Evolutionary conservation across 352 stramenopile genomes (phyloP).

Genomic region (Elongisporangium undulatum): DNA sequence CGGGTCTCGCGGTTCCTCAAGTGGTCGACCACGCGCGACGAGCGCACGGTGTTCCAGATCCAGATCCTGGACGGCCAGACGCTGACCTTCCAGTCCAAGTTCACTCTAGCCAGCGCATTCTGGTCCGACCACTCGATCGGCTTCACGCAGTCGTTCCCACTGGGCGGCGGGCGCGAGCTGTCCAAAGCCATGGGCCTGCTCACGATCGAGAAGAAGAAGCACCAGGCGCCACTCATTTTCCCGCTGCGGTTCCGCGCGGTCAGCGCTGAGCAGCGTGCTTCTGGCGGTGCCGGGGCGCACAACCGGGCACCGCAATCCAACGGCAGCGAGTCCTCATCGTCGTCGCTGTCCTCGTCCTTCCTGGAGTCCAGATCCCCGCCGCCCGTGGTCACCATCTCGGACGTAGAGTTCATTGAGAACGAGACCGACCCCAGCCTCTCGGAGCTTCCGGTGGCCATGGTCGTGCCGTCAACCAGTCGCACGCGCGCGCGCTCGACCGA

Average conservation of each 20-base stretch:
- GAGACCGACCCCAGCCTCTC: conserved; percentile 31
- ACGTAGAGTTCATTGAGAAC: conserved; percentile 22
- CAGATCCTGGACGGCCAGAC: conserved; percentile 49
- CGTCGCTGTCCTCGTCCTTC: neutral
- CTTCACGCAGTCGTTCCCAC: conserved; percentile 50
- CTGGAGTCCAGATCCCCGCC: neutral
- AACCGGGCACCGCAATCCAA: neutral
- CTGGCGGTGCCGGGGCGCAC: conserved; percentile 8
- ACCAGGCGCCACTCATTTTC: conserved; percentile 52
- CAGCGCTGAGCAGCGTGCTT: conserved; percentile 19
- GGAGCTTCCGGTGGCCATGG: neutral
- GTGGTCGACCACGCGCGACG: conserved; percentile 48
- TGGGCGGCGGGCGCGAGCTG: conserved; percentile 40
- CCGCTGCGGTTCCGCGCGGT: conserved; percentile 54
- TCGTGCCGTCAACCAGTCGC: neutral
- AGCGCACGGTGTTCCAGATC: conserved; percentile 62
- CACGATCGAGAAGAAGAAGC: conserved; percentile 66
- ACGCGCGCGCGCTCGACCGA: neutral
- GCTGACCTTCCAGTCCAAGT: conserved; percentile 41
- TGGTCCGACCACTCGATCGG: conserved; percentile 43
- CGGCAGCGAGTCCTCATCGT: conserved; percentile 8
- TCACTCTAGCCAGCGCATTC: conserved; percentile 55
- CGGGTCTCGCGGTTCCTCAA: conserved; percentile 66
- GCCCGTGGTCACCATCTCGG: neutral
- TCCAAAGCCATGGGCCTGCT: conserved; percentile 54